These are phyloP conservation scores for Pythium diclinum DNA, from an alignment of 352 stramenopile species.

Conservation along the genomic window DNA sequence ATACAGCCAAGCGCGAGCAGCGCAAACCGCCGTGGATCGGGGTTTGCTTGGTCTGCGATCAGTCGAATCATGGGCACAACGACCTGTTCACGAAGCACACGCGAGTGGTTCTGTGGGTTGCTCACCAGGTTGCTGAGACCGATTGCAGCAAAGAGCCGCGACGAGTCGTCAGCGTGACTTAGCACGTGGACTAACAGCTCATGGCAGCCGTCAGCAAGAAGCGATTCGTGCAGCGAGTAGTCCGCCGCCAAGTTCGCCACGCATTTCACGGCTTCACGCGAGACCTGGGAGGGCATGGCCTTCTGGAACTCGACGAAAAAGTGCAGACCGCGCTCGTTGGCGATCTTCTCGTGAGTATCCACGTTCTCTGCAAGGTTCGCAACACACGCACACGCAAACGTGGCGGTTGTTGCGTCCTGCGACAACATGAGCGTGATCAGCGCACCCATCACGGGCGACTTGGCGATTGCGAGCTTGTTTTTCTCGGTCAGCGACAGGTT, in stretches of 20 bases:
- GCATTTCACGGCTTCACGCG: constrained; percentile 70
- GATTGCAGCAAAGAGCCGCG: constrained; percentile 85
- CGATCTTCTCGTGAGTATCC: constrained; percentile 84
- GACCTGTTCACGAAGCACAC: constrained; percentile 61
- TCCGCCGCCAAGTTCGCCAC: constrained; percentile 74
- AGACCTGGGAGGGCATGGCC: constrained; percentile 31
- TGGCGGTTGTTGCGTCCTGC: constrained; percentile 61
- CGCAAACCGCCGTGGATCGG: constrained; percentile 74
- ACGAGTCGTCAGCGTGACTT: constrained; percentile 53
- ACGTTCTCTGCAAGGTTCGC: constrained; percentile 93
- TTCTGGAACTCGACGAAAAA: constrained; percentile 77
- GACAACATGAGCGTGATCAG: constrained; percentile 88
- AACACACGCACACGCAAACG: constrained; percentile 76
- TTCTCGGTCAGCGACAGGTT: constrained; percentile 93
- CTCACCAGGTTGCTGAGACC: constrained; percentile 89
- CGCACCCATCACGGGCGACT: constrained; percentile 69
- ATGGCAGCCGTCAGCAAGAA: constrained; percentile 77
- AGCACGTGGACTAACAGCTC: constrained; percentile 81
- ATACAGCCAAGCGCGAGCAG: constrained; percentile 85
- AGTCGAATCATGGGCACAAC: constrained; percentile 57
- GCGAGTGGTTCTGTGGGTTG: constrained; percentile 77
- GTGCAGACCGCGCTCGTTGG: constrained; percentile 62
- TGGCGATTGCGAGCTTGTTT: constrained; percentile 93
- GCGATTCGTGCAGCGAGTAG: constrained; percentile 82
- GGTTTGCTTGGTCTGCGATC: constrained; percentile 33